Conservation (phyloP, 164 flowering plant genomes). For the Vitis cinerea region DNA sequence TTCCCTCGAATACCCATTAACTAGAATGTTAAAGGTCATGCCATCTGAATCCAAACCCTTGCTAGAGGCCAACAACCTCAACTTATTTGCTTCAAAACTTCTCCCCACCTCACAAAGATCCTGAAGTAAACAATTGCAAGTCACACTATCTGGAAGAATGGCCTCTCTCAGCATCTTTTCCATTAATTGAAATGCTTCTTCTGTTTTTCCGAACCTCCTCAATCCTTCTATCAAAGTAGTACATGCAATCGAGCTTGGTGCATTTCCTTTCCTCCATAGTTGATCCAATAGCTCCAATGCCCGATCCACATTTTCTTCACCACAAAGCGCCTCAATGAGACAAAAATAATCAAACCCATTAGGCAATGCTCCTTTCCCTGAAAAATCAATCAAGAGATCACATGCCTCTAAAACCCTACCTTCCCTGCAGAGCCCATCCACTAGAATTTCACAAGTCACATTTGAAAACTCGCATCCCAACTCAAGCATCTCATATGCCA, state of each 20-base stretch:
- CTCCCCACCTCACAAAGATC: constrained; percentile 58
- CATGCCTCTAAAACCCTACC: constrained; percentile 48
- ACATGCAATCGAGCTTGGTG: constrained; percentile 58
- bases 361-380: constrained; percentile 60
- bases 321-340: constrained; percentile 60
- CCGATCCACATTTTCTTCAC: constrained; percentile 29
- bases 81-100: constrained; percentile 45
- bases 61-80: constrained; percentile 63
- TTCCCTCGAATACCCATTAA: constrained; percentile 63
- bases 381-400: constrained; percentile 57
- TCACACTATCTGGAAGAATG: constrained; percentile 67
- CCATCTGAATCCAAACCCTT: constrained; percentile 65
- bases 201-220: constrained; percentile 36
- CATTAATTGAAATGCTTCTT: constrained; percentile 44
- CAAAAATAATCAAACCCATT: constrained; percentile 51
- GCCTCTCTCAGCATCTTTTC: constrained; percentile 63
- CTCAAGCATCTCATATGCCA: constrained; percentile 90
- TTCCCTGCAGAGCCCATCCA: constrained; percentile 67
- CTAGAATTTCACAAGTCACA: constrained; percentile 78
- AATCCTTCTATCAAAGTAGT: constrained; percentile 73
- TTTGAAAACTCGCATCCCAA: constrained; percentile 63
- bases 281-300: constrained; percentile 55
- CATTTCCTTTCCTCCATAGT: constrained; percentile 53
- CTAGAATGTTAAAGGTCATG: constrained; percentile 54
- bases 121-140: constrained; percentile 66